Conservation (phyloP, 2,329 filamentous ascomycete species). For the Paraphoma chrysanthemicola region DNA sequence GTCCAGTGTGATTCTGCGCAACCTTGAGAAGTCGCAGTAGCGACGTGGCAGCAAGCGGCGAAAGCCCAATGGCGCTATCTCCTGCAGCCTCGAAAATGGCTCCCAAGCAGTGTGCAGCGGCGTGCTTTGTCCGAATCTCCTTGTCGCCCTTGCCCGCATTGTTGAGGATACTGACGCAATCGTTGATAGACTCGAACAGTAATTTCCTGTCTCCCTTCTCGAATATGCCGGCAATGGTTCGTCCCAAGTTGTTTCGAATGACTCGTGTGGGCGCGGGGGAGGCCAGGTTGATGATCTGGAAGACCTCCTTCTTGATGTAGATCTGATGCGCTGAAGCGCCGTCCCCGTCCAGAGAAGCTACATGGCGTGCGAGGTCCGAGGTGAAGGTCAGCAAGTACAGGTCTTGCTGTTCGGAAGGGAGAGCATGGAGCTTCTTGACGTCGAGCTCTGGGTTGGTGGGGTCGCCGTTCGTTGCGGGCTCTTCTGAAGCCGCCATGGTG, state of each 20-base stretch:
- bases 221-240: constrained; percentile 83
- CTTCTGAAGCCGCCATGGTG: constrained; percentile 38
- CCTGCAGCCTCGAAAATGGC: constrained; percentile 91
- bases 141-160: constrained; percentile 75
- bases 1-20: constrained; percentile 78
- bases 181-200: constrained; percentile 93
- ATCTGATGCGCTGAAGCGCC: constrained; percentile 88
- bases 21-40: constrained; percentile 82
- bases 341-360: constrained; percentile 74
- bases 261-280: constrained; percentile 85
- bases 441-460: constrained; percentile 79
- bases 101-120: constrained; percentile 84
- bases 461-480: constrained; percentile 39
- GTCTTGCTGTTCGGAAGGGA: constrained; percentile 94
- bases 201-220: constrained; percentile 86
- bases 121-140: constrained; percentile 82
- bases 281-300: constrained; percentile 86
- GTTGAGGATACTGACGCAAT: constrained; percentile 76
- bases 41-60: constrained; percentile 74
- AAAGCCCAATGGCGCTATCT: constrained; percentile 87
- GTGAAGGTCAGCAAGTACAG: constrained; percentile 91
- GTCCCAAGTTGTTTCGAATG: constrained; percentile 86
- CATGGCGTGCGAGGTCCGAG: constrained; percentile 81
- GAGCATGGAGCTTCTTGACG: constrained; percentile 82
- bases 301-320: constrained; percentile 90